Conservation (phyloP, 2,329 filamentous ascomycete genomes). For the Lasiodiplodia theobromae region DNA sequence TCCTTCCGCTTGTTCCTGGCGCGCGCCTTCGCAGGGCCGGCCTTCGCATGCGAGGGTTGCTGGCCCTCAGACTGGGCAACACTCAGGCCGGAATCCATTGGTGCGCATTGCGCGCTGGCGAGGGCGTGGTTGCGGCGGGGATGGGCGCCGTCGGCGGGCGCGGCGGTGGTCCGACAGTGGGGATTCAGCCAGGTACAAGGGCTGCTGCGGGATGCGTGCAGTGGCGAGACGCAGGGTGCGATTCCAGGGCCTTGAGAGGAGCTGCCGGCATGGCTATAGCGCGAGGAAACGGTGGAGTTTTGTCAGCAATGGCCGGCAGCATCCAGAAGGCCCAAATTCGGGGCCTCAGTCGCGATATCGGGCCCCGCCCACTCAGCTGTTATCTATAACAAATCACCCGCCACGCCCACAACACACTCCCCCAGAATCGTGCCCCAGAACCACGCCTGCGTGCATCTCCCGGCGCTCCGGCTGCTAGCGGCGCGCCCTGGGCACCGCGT, state of each 20-base stretch:
- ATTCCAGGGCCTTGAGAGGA: neutral
- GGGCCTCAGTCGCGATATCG: slow-evolving; percentile 5
- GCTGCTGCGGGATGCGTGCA: neutral
- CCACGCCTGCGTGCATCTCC: slow-evolving; percentile 12
- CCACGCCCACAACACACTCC: neutral
- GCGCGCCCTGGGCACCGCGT: slow-evolving; percentile 13
- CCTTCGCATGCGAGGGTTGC: neutral
- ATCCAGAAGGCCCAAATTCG: slow-evolving; percentile 1
- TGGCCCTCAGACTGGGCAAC: slow-evolving; percentile 34
- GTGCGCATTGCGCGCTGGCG: slow-evolving; percentile 28
- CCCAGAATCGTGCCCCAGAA: neutral
- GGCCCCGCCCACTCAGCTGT: slow-evolving; percentile 6
- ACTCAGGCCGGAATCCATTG: slow-evolving; percentile 29
- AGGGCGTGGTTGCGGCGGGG: neutral
- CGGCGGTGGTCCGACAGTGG: slow-evolving; percentile 3
- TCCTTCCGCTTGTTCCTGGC: slow-evolving; percentile 44
- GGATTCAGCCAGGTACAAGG: neutral
- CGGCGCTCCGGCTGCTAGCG: neutral
- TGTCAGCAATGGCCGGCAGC: slow-evolving; percentile 16
- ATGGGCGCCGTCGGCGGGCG: neutral
- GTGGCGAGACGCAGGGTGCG: neutral
- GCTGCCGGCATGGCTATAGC: slow-evolving; percentile 7
- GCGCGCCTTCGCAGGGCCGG: slow-evolving; percentile 39
- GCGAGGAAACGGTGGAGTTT: slow-evolving; percentile 11
- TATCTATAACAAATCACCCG: slow-evolving; percentile 23